These are phyloP conservation scores for Bathelium albidoporum DNA, from an alignment of 495 filamentous ascomycete species.

Conservation along the genomic window DNA sequence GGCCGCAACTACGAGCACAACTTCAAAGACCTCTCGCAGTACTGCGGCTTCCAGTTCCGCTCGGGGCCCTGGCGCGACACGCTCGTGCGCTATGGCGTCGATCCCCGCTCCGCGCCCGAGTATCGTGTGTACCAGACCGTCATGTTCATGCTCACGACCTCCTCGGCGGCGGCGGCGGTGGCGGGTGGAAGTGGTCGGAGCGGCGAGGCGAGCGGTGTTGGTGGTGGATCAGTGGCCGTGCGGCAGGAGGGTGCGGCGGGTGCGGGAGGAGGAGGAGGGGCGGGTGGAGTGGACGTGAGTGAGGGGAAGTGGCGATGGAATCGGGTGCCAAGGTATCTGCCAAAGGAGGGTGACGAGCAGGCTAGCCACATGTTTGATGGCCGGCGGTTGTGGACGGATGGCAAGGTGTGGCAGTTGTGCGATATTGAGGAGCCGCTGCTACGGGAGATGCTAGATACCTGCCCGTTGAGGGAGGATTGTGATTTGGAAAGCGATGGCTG, in stretches of 20 bases:
- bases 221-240: no score
- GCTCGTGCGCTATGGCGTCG: conserved; percentile 71
- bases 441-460: conserved; percentile 36
- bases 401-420: conserved; percentile 85
- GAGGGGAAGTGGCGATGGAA: not conserved
- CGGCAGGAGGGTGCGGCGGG: not conserved
- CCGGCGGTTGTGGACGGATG: conserved; percentile 43
- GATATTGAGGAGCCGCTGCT: conserved; percentile 77
- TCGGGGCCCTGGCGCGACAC: conserved; percentile 86
- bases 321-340: not conserved
- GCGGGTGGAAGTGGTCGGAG: not conserved
- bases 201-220: not conserved
- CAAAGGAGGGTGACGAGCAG: not conserved
- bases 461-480: conserved; percentile 29
- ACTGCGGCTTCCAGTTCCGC: conserved; percentile 80
- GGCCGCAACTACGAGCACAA: conserved; percentile 41
- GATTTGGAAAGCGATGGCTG: conserved; percentile 57
- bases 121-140: conserved; percentile 79
- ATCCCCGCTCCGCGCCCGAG: conserved; percentile 64
- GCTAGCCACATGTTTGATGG: conserved; percentile 83
- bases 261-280: conserved; percentile 3
- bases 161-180: not conserved
- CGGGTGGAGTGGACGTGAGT: not conserved
- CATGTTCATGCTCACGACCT: conserved; percentile 45
- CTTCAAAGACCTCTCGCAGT: conserved; percentile 56